Conservation (phyloP, 2,329 filamentous ascomycete genomes). For the Penicillium concentricum region DNA sequence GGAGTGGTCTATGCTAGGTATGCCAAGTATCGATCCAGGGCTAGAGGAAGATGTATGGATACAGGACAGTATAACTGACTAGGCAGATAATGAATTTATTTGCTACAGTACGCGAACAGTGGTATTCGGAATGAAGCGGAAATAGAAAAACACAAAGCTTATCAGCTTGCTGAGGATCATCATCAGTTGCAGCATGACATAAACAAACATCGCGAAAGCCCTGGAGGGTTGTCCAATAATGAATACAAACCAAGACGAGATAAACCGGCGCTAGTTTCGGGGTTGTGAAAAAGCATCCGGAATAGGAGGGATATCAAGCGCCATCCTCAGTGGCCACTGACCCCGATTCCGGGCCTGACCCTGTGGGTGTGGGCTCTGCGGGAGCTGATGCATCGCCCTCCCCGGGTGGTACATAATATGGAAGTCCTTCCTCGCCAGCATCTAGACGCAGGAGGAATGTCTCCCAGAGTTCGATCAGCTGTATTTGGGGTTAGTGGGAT, state of each 20-base stretch:
- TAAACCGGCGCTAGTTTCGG: neutral
- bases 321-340: conserved; percentile 14
- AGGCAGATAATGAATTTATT: neutral
- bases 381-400: conserved; percentile 19
- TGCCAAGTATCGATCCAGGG: neutral
- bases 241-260: conserved; percentile 4
- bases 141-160: neutral
- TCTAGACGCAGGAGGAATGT: conserved; percentile 96
- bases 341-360: conserved; percentile 10
- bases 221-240: neutral
- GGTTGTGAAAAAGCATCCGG: conserved; percentile 1
- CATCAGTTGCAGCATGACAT: conserved; percentile 5
- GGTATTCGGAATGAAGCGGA: conserved; percentile 16
- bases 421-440: conserved; percentile 76
- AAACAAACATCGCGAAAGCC: neutral
- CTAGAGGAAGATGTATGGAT: neutral
- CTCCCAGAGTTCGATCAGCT: conserved; percentile 90
- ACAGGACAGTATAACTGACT: neutral
- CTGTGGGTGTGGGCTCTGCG: conserved; percentile 20
- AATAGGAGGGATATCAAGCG: conserved; percentile 4
- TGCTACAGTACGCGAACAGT: conserved; percentile 19
- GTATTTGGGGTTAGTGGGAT: conserved; percentile 46
- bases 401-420: conserved; percentile 42
- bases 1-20: too few relatives aligned
- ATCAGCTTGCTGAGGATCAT: conserved; percentile 12